phyloP scores from a whole-genome alignment of 345 rosid species.

The Citrus sinensis region DNA sequence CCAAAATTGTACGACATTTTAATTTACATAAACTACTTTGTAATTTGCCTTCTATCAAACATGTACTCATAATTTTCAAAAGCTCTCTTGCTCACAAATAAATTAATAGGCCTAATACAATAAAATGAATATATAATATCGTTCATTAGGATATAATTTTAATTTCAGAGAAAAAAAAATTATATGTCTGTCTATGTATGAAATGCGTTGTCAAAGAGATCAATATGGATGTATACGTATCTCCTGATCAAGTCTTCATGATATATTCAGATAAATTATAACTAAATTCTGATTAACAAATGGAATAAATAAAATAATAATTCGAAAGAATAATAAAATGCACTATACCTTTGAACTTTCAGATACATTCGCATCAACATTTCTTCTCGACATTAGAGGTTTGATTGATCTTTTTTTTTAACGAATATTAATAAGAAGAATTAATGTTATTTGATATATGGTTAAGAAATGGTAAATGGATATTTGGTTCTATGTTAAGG shows the following conservation, averaged over 20 bases:
- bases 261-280: background rate
- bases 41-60: no score
- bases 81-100: background rate
- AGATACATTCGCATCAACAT: background rate
- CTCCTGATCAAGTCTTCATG: background rate
- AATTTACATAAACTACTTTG: no score
- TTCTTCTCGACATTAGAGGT: background rate
- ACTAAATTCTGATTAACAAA: background rate
- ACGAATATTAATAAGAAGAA: background rate
- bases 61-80: background rate
- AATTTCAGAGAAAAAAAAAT: no score
- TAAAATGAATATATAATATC: no score
- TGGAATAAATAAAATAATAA: no score
- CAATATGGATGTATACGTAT: no score
- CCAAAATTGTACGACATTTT: no score
- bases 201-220: background rate
- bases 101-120: no score
- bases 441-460: background rate
- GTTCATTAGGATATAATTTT: no score
- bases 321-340: background rate
- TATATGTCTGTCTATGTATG: no score
- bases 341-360: background rate
- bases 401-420: no score
- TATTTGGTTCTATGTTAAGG: background rate
- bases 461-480: background rate